Evolutionary conservation across 148 eudicot species (phyloP).

Genomic region (Vaccinium darrowii): DNA sequence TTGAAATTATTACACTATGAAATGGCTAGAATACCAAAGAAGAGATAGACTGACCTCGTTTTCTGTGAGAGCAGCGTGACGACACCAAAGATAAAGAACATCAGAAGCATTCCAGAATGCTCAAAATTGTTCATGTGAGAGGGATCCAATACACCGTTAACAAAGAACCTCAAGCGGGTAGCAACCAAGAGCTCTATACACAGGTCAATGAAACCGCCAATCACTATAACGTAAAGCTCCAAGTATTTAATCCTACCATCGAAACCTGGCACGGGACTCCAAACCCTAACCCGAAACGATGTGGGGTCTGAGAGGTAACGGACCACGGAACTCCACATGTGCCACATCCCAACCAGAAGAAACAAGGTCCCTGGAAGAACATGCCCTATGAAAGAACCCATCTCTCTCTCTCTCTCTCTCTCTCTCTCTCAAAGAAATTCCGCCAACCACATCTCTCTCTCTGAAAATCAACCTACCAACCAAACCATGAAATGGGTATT

Average conservation of each 20-base stretch:
- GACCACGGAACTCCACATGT: conserved; percentile 71
- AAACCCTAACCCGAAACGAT: conserved; percentile 57
- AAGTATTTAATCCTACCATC: conserved; percentile 74
- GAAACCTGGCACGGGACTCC: conserved; percentile 88
- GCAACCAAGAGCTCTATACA: conserved; percentile 83
- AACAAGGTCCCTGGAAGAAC: conserved; percentile 90
- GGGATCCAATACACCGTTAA: conserved; percentile 72
- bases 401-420: conserved; percentile 23
- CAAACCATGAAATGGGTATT: not conserved
- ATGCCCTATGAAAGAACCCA: conserved; percentile 97
- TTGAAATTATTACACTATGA: not conserved
- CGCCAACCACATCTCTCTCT: not conserved
- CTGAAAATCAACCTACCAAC: not conserved
- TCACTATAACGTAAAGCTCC: conserved; percentile 71
- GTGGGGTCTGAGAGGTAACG: conserved; percentile 55
- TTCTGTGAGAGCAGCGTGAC: conserved; percentile 61
- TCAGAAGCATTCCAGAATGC: conserved; percentile 93
- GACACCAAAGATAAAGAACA: conserved; percentile 85
- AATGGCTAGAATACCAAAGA: not conserved
- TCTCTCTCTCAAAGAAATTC: not conserved
- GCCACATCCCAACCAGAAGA: conserved; percentile 80
- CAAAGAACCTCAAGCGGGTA: conserved; percentile 75
- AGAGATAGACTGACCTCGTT: conserved; percentile 58
- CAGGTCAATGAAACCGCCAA: conserved; percentile 85
- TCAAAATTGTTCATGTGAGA: conserved; percentile 81